A percentile compares a stretch with the other conserved stretches of the same genome.
Evolutionary conservation across 2,329 filamentous ascomycete species (phyloP).

Genomic region (Acrocalymma vagum): DNA sequence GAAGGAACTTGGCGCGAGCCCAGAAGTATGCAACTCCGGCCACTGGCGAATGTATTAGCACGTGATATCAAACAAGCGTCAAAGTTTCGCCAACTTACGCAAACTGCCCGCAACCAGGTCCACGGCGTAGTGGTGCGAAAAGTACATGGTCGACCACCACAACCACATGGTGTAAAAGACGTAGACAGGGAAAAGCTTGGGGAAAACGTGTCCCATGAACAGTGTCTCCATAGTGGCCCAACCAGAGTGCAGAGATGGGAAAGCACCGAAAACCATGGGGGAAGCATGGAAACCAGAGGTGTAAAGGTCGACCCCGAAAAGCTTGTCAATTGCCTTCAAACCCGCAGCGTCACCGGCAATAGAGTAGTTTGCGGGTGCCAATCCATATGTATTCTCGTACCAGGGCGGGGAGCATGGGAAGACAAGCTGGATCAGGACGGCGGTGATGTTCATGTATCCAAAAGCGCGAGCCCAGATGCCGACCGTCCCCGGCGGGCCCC

Average conservation of each 20-base stretch:
- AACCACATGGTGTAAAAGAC: conserved; percentile 89
- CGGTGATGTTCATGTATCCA: conserved; percentile 90
- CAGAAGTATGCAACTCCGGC: conserved; percentile 84
- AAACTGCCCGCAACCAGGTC: conserved; percentile 89
- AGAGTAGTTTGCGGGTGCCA: conserved; percentile 90
- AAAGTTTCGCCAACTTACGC: too few relatives aligned
- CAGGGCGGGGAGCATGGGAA: conserved; percentile 96
- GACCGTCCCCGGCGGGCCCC: conserved; percentile 83
- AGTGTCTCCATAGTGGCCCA: conserved; percentile 89
- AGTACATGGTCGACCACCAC: conserved; percentile 99
- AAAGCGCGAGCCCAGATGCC: conserved; percentile 88
- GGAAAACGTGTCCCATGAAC: conserved; percentile 94
- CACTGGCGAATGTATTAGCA: conserved; percentile 44
- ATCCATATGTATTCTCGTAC: conserved; percentile 93
- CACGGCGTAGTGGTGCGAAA: conserved; percentile 96
- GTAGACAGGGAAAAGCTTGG: conserved; percentile 80
- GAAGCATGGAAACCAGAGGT: conserved; percentile 91
- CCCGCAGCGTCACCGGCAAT: conserved; percentile 91
- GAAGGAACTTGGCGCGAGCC: conserved; percentile 80
- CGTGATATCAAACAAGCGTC: background rate
- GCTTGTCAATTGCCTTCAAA: conserved; percentile 83
- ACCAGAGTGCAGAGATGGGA: conserved; percentile 90
- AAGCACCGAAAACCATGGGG: conserved; percentile 92
- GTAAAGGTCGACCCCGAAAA: conserved; percentile 93
- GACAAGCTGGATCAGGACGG: conserved; percentile 85